Evolutionary conservation across 495 filamentous ascomycete species (phyloP), one percentile per base, ranked within the genome.

Genomic region (Bathelium albidoporum): DNA sequence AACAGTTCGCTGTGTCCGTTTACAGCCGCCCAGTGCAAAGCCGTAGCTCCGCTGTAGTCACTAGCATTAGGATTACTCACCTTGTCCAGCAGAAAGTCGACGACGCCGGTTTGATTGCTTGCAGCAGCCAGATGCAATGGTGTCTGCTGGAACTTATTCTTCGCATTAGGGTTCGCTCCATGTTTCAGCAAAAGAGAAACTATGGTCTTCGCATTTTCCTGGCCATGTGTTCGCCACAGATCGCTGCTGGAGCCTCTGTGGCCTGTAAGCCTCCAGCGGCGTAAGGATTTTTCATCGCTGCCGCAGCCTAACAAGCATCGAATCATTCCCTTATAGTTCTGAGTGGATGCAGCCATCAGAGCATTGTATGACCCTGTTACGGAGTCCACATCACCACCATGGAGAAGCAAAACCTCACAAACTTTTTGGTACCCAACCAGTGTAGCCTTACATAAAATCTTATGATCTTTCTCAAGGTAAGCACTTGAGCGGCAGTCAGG

Each of bases 151-250:
- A 49, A 49, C 44, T 49, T 49, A 49, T 20, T 20, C 18, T 49
- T 49, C 44, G 44, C 3, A n/a, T 49, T 49, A 49, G 44, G n/a
- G 22, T 49, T 49, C 44, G 44, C 44, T 49, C 44, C 44, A 20
- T 49, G n/a, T 49, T 49, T 10, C 44, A 49, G n/a, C 44, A 49
- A n/a, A 49, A 49, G 44, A 49, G 44, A 49, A n/a, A 49, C 44
- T 49, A 49, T 49, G 44, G 11, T 49, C 44, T 49, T 49, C 44
- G 44, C 44, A 49, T 49, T 10, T 3, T 49, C 44, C 44, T 49
- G 12, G 44, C 44, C 18, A 49, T 16, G 12, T 49, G 44, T 49
- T 20, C 9, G 44, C 44, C 44, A 49, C 44, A 49, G 3, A 20
- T 49, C 44, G n/a, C 7, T 49, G 44, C 7, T 49, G n/a, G 4